Base-by-base conservation (phyloP, 2,329 filamentous ascomycete species). In the Curvularia verruculosa region DNA sequence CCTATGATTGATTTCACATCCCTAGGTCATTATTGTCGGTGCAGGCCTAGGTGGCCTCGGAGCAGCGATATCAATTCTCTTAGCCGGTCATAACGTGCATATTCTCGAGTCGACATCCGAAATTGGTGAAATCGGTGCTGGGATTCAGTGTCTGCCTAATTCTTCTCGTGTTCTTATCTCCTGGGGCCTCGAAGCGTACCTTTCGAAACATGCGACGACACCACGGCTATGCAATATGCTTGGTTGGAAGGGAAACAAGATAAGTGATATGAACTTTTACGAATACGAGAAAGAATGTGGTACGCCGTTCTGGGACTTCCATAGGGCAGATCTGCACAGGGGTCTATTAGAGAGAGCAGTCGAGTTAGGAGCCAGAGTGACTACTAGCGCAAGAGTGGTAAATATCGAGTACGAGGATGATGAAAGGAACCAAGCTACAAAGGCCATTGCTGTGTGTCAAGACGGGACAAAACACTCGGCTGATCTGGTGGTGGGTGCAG, bases 11-110 rank as follows among this genome's bases (percentile, higher is more conserved):
- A 49, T 21, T 29, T 46, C 18, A 59, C 21, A 60, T n/a, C 18
- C 10, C 3, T 18, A 74, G 72, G 63, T 84, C 24, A 76, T 85
- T 21, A 73, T 86, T 24, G 79, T 84, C 19, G 84, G 84, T n/a
- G 84, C 83, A 9, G 84, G 84, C 5, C 76, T 86, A 19, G 82
- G 82, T 23, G 84, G 84, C 5, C 75, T 86, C 8, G 82, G 77
- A 10, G 79, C 81, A 21, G 80, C 79, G n/a, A 82, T 84, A 55
- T 71, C 77, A 3, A 75, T 80, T 39, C 72, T 78, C 1, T 73
- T 82, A 8, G 77, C 77, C 23, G 80, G 82, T 21, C 81, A 84
- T 65, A 69, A 70, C 21, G 81, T 84, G 6, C 77, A 74, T 0
- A 75, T 84, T 19, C 78, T 84, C 47, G 82, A 85, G 65, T 69